Base-by-base conservation (phyloP, 192 early-diverging fungal species). In the Haplosporangium gracile region DNA sequence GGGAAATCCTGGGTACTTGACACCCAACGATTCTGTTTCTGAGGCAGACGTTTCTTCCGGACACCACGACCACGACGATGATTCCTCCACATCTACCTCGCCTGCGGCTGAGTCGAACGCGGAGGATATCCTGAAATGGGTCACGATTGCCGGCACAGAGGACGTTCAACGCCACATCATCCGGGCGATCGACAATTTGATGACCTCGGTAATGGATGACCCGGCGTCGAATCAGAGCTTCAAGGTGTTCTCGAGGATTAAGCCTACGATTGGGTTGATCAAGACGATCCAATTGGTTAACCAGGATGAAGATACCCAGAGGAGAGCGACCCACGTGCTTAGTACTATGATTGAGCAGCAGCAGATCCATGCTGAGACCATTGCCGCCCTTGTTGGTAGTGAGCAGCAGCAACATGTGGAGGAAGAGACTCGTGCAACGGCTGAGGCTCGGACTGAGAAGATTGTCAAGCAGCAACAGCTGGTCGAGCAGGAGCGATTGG, bases 121-220 rank as follows among this genome's bases (percentile, higher is more conserved):
- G 36, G 72, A 69, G 4, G 69, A 69, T 2, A 22, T 74, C 15
- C 47, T 76, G 2, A 76, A 86, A 76, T 92, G 72, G 91, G 80
- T 18, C 60, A 89, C 81, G 38, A 74, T 55, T 38, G 88, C 63
- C 18, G 82, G 77, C 45, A 85, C 77, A 79, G 80, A 81, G n/a
- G 92, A 92, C 65, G 87, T 91, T n/a, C 90, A 89, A 60, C 81
- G 90, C 29, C 92, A 93, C 69, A 88, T 92, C 42, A 81, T 92
- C 73, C 87, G 92, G 4, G 92, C 92, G 1, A 83, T 93, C 20
- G 92, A 93, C 80, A 93, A 93, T 63, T 80, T 93, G 43, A 82
- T 86, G 51, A 89, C 84, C 0, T 72, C 71, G 18, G 84, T 86
- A 13, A 72, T 69, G 65, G 81, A 89, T 42, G 88, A 87, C 65